Evolutionary conservation across 2,329 filamentous ascomycete genomes (phyloP).

Genomic region (Aspergillus aculeatus): DNA sequence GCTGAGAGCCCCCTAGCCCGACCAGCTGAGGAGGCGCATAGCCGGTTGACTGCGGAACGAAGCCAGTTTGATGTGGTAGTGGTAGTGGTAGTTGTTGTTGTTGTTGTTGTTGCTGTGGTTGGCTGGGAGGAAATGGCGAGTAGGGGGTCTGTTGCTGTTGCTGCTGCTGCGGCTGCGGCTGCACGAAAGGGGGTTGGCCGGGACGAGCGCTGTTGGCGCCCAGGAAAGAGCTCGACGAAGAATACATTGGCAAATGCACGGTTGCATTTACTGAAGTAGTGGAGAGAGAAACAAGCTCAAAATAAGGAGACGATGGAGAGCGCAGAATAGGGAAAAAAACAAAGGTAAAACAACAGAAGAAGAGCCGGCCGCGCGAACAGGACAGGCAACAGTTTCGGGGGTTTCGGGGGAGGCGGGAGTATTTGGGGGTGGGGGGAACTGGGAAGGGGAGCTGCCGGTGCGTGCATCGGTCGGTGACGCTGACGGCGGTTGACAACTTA

Average conservation of each 20-base stretch:
- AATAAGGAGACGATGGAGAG: conserved; percentile 16
- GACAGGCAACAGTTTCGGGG: conserved; percentile 9
- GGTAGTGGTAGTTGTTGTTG: conserved; percentile 36
- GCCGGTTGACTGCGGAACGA: conserved; percentile 56
- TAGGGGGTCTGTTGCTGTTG: conserved; percentile 46
- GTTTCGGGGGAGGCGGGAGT: too few relatives aligned
- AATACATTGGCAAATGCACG: conserved; percentile 67
- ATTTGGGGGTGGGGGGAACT: not conserved
- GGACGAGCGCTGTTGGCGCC: conserved; percentile 75
- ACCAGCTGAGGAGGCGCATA: conserved; percentile 57
- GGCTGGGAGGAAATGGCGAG: conserved; percentile 39
- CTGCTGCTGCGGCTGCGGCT: too few relatives aligned
- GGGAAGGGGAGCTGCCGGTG: not conserved
- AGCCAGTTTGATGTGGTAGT: conserved; percentile 48
- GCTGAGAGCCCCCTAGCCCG: conserved; percentile 51
- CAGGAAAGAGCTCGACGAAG: conserved; percentile 80
- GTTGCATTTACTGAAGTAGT: conserved; percentile 21
- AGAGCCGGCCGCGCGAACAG: not conserved
- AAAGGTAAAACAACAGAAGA: not conserved
- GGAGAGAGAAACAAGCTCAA: not conserved
- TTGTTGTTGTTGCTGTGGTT: conserved; percentile 43
- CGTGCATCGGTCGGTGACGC: not conserved
- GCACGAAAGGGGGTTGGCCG: conserved; percentile 57
- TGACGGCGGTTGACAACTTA: not conserved
- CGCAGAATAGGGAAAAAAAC: conserved; percentile 22